These are phyloP conservation scores for Chytriomyces sp. DNA, from an alignment of 192 early-diverging fungal species.

Conservation along the genomic window DNA sequence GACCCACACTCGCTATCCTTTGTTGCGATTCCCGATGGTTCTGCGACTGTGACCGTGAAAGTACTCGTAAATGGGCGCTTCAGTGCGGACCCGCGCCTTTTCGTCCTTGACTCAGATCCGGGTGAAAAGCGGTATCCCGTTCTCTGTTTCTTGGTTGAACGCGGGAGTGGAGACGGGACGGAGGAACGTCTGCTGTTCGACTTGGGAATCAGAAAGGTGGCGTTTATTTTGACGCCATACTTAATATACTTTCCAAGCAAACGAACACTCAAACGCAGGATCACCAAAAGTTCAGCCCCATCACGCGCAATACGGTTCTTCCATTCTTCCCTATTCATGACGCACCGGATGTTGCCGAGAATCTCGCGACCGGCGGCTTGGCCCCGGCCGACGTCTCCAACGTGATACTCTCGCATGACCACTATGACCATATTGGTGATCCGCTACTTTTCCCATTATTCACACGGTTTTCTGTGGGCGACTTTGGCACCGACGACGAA, in stretches of 20 bases:
- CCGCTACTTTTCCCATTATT: neutral
- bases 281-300: neutral
- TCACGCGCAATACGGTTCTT: neutral
- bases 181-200: conserved; percentile 5
- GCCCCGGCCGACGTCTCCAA: neutral
- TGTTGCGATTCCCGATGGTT: neutral
- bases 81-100: conserved; percentile 9
- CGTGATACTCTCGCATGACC: conserved; percentile 16
- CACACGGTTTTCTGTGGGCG: neutral
- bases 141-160: conserved; percentile 10
- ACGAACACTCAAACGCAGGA: neutral
- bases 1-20: neutral
- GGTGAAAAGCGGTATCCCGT: neutral
- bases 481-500: conserved; percentile 1
- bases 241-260: neutral
- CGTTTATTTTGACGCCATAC: neutral
- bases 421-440: conserved; percentile 9
- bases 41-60: neutral
- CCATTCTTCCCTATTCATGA: conserved; percentile 1
- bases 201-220: neutral
- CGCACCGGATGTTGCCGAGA: neutral
- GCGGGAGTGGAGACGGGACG: neutral
- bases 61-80: conserved; percentile 8
- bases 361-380: neutral
- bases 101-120: neutral